Evolutionary conservation across 2,329 filamentous ascomycete species (phyloP).

Genomic region (Ploettnerulaceae sp.): DNA sequence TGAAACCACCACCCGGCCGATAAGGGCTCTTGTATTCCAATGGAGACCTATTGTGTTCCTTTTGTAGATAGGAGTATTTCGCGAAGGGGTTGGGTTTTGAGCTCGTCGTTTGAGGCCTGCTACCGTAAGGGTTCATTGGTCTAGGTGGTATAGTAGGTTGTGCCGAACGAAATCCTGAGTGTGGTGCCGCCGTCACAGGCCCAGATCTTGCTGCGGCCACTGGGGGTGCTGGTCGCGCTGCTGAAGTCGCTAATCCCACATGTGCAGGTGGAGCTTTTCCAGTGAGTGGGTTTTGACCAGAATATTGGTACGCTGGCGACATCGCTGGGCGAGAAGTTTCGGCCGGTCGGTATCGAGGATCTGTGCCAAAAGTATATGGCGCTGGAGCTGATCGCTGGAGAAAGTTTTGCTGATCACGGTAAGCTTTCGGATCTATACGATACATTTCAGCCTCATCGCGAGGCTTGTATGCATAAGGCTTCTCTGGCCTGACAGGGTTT

Average conservation of each 20-base stretch:
- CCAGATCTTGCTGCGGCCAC: neutral
- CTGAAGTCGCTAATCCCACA: neutral
- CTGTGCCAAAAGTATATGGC: constrained; percentile 30
- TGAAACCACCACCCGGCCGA: constrained; percentile 50
- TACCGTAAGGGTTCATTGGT: constrained; percentile 27
- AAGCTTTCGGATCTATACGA: constrained; percentile 32
- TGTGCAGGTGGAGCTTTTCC: neutral
- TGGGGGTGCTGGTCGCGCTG: neutral
- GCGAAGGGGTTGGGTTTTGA: constrained; percentile 27
- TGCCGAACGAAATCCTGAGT: constrained; percentile 19
- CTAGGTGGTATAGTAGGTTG: constrained; percentile 16
- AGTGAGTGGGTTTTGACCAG: neutral
- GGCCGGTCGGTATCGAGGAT: constrained; percentile 26
- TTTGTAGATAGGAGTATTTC: constrained; percentile 49
- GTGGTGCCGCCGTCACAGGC: constrained; percentile 11
- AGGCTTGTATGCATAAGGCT: constrained; percentile 52
- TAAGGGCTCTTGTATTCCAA: constrained; percentile 57
- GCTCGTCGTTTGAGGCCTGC: constrained; percentile 17
- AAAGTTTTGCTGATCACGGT: constrained; percentile 33
- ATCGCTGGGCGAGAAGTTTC: constrained; percentile 1
- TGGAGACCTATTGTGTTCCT: constrained; percentile 54
- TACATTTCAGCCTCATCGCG: constrained; percentile 26
- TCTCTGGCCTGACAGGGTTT: constrained; percentile 36
- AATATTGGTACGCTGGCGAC: too few species aligned
- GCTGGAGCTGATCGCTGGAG: constrained; percentile 28